Evolutionary conservation across 257 asterid species (phyloP).

Genomic region (Solanum peruvianum): DNA sequence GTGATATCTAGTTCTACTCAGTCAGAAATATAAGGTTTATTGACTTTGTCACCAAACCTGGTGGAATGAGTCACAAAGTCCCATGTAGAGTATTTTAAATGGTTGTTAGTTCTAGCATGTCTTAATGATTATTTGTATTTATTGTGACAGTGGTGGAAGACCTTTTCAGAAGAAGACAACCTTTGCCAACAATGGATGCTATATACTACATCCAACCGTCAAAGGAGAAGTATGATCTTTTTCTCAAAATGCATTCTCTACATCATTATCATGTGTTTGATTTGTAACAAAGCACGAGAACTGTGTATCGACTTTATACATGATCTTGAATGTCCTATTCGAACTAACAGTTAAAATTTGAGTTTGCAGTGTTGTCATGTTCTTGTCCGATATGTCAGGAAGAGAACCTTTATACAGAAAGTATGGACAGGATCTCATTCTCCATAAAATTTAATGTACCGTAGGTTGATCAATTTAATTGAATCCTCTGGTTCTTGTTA

Average conservation of each 20-base stretch:
- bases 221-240: constrained; percentile 67
- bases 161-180: constrained; percentile 87
- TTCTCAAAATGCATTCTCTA: constrained; percentile 2
- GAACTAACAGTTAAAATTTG: constrained; percentile 26
- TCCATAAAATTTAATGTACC: background rate
- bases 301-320: background rate
- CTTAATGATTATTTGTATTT: background rate
- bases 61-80: background rate
- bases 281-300: background rate
- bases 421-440: constrained; percentile 25
- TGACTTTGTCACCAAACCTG: background rate
- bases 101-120: background rate
- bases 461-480: constrained; percentile 1
- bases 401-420: constrained; percentile 94
- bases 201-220: constrained; percentile 89
- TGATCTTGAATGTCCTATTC: background rate
- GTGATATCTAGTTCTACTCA: background rate
- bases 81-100: background rate
- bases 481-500: background rate
- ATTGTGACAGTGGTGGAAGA: constrained; percentile 89
- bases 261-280: background rate
- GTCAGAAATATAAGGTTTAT: background rate
- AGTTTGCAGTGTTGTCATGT: constrained; percentile 75
- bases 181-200: constrained; percentile 97
- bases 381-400: constrained; percentile 99